Conservation (phyloP, 2,329 filamentous ascomycete species). For the Ceratocystis diversiconidia region DNA sequence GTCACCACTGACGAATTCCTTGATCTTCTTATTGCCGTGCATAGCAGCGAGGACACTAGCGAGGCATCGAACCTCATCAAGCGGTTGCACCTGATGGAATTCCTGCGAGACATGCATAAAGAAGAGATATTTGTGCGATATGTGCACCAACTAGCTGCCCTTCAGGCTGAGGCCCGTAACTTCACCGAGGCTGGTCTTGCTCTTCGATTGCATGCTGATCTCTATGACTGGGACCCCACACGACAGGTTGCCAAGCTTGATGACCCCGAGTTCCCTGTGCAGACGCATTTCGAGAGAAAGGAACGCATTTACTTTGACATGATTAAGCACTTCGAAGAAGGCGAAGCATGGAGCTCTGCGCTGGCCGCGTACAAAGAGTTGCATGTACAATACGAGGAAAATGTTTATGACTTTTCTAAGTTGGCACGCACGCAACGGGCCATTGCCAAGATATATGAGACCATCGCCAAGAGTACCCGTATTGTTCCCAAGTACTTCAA, state of each 20-base stretch:
- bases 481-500: constrained; percentile 77
- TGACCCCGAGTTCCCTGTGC: constrained; percentile 66
- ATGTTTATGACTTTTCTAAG: constrained; percentile 81
- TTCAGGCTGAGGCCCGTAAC: constrained; percentile 64
- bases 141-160: constrained; percentile 73
- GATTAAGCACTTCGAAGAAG: constrained; percentile 88
- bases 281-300: constrained; percentile 83
- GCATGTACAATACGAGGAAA: constrained; percentile 78
- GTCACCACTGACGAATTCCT: constrained; percentile 79
- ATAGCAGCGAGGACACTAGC: constrained; percentile 56
- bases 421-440: constrained; percentile 77
- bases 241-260: constrained; percentile 49
- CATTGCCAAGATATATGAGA: constrained; percentile 85
- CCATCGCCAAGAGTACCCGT: constrained; percentile 67
- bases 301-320: constrained; percentile 87
- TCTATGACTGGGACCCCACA: constrained; percentile 79
- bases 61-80: constrained; percentile 78
- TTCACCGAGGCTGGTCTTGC: constrained; percentile 80
- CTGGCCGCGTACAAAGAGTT: constrained; percentile 81
- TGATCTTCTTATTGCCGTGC: constrained; percentile 78
- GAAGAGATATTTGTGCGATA: constrained; percentile 95
- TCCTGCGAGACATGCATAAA: constrained; percentile 89
- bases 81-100: constrained; percentile 83
- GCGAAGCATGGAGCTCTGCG: constrained; percentile 84
- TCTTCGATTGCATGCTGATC: constrained; percentile 75